phyloP scores from a whole-genome alignment of 2,329 filamentous ascomycete genomes.

The Atkinsonella hypoxylon region DNA sequence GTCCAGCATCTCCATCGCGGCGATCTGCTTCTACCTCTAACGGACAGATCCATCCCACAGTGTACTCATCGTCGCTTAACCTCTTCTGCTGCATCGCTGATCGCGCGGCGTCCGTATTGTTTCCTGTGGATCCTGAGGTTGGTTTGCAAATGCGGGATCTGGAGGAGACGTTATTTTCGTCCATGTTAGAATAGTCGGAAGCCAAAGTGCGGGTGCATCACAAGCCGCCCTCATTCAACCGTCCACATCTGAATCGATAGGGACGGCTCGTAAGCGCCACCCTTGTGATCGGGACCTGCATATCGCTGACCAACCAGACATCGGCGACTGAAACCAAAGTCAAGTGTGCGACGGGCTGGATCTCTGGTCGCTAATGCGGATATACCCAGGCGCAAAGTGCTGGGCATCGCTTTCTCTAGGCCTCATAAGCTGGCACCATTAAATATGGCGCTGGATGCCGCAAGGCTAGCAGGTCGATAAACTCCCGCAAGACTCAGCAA shows the following conservation, averaged over 20 bases:
- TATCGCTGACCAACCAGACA: not conserved
- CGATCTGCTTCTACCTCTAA: constrained; percentile 15
- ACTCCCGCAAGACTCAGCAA: too few relatives aligned
- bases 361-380: not conserved
- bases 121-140: not conserved
- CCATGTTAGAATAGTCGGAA: not conserved
- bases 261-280: not conserved
- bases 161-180: not conserved
- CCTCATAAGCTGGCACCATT: too few relatives aligned
- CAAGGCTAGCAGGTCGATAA: too few relatives aligned
- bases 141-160: not conserved
- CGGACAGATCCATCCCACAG: constrained; percentile 18
- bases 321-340: not conserved
- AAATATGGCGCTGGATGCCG: too few relatives aligned
- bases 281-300: not conserved
- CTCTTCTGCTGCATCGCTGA: not conserved
- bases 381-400: not conserved
- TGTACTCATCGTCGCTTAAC: constrained; percentile 11
- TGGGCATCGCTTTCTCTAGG: too few relatives aligned
- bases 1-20: constrained; percentile 16
- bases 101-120: not conserved
- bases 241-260: not conserved
- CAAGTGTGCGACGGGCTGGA: not conserved
- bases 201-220: not conserved
- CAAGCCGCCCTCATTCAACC: not conserved